Evolutionary conservation across 2,329 filamentous ascomycete genomes (phyloP).

Genomic region (Epichloe sp.): DNA sequence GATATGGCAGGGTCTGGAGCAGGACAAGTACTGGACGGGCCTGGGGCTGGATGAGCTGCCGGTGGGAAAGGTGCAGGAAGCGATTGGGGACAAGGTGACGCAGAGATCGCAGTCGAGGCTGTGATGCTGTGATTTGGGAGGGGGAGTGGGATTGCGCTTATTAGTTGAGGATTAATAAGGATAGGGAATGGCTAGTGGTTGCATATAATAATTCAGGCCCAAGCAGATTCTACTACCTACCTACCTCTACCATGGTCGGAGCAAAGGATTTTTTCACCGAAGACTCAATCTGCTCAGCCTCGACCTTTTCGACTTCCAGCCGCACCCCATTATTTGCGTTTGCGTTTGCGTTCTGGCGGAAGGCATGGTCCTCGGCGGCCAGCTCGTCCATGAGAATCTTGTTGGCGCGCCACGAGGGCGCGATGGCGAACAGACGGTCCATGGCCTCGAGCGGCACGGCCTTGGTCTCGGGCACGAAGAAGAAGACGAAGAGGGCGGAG

Average conservation of each 20-base stretch:
- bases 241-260: no score
- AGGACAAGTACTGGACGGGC: slow-evolving; percentile 54
- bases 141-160: no score
- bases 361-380: slow-evolving; percentile 19
- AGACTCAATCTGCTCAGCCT: slow-evolving; percentile 14
- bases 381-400: slow-evolving; percentile 30
- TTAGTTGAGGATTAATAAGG: no score
- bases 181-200: no score
- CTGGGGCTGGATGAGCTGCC: slow-evolving; percentile 43
- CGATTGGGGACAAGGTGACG: slow-evolving; percentile 30
- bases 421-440: slow-evolving; percentile 44
- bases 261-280: neutral
- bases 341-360: slow-evolving; percentile 16
- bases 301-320: slow-evolving; percentile 16
- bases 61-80: slow-evolving; percentile 42
- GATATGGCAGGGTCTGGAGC: slow-evolving; percentile 66
- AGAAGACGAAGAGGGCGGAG: slow-evolving; percentile 45
- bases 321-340: slow-evolving; percentile 15
- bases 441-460: slow-evolving; percentile 51
- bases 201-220: no score
- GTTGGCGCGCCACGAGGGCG: slow-evolving; percentile 32
- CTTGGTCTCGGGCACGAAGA: slow-evolving; percentile 54
- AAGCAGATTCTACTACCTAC: no score
- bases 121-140: neutral
- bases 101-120: slow-evolving; percentile 16